phyloP scores from a whole-genome alignment of 768 basidiomycete genomes.

The Tylopilus rubrobrunneus region DNA sequence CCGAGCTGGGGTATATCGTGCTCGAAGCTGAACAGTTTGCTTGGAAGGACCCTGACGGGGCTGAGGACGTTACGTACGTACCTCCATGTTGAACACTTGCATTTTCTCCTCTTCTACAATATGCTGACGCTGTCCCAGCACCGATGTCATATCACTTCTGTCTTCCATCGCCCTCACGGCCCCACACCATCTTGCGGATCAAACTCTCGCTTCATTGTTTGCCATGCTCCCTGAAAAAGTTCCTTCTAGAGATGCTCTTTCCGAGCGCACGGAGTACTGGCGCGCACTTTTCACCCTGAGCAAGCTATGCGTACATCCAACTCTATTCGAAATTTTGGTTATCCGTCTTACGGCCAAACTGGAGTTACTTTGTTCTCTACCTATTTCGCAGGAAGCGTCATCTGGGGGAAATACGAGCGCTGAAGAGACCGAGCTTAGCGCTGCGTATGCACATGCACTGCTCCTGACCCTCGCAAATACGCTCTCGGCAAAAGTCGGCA shows the following conservation, averaged over 20 bases:
- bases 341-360: slow-evolving; percentile 75
- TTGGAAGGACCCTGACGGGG: slow-evolving; percentile 41
- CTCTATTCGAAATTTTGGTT: slow-evolving; percentile 82
- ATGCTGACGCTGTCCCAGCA: slow-evolving; percentile 35
- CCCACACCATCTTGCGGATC: slow-evolving; percentile 62
- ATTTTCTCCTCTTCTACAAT: neutral
- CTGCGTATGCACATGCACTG: slow-evolving; percentile 84
- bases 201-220: slow-evolving; percentile 81
- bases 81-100: neutral
- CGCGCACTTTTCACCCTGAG: slow-evolving; percentile 64
- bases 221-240: slow-evolving; percentile 64
- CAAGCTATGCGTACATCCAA: slow-evolving; percentile 65
- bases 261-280: slow-evolving; percentile 63
- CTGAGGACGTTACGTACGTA: slow-evolving; percentile 50
- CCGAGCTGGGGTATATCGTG: slow-evolving; percentile 78
- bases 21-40: slow-evolving; percentile 72
- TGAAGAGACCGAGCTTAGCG: slow-evolving; percentile 53
- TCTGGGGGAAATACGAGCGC: neutral
- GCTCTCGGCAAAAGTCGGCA: slow-evolving; percentile 47
- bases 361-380: slow-evolving; percentile 54
- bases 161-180: slow-evolving; percentile 54
- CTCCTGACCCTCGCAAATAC: slow-evolving; percentile 66
- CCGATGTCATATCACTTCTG: slow-evolving; percentile 59
- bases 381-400: slow-evolving; percentile 8
- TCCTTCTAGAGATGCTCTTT: slow-evolving; percentile 48